A percentile compares a stretch with the other conserved stretches of the same genome.
phyloP scores from a whole-genome alignment of 805 yeast genomes.

The Candida boidinii region DNA sequence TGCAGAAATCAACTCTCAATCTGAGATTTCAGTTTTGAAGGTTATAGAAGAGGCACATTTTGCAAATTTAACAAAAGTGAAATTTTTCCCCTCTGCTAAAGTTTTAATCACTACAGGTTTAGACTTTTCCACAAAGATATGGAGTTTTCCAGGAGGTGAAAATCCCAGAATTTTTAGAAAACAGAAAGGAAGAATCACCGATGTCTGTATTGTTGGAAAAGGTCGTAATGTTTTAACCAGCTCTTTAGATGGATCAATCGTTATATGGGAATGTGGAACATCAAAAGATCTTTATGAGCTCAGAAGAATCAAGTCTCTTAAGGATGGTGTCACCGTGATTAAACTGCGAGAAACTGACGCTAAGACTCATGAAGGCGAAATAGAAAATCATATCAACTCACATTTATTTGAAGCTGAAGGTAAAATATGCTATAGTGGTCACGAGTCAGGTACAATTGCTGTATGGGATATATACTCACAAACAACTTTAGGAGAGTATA shows the following conservation, averaged over 20 bases:
- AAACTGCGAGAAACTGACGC: background rate
- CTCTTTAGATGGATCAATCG: constrained; percentile 45
- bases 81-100: constrained; percentile 56
- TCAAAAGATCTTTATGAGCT: constrained; percentile 37
- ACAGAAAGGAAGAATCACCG: constrained; percentile 42
- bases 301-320: constrained; percentile 23
- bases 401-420: constrained; percentile 43
- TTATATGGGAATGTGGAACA: constrained; percentile 64
- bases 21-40: background rate
- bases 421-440: constrained; percentile 33
- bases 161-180: constrained; percentile 42
- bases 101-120: constrained; percentile 50
- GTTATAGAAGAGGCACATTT: constrained; percentile 42
- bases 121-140: constrained; percentile 53
- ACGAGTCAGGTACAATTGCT: constrained; percentile 29
- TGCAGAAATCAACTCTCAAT: constrained; percentile 3
- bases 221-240: constrained; percentile 62
- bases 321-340: constrained; percentile 28
- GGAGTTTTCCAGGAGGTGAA: constrained; percentile 43
- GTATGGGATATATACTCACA: constrained; percentile 32
- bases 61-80: constrained; percentile 32
- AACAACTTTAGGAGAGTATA: constrained; percentile 14
- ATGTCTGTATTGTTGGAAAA: constrained; percentile 42
- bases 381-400: constrained; percentile 1
- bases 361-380: constrained; percentile 1